Conservation (phyloP, 2,329 filamentous ascomycete species). For the Fusarium sp. region DNA sequence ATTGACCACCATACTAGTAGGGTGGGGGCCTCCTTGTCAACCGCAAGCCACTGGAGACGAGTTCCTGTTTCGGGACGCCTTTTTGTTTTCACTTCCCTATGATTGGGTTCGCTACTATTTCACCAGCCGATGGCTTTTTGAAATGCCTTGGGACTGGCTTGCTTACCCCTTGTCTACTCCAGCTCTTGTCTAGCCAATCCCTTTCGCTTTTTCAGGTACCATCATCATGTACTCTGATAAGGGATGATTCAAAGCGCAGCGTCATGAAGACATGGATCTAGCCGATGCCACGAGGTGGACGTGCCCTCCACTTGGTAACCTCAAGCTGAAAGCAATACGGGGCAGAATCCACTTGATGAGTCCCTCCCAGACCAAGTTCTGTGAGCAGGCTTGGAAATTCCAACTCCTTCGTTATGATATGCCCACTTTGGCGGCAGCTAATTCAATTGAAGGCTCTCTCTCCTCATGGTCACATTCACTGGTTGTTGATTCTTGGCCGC, state of each 20-base stretch:
- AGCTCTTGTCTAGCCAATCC: conserved; percentile 19
- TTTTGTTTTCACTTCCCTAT: conserved; percentile 18
- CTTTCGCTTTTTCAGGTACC: conserved; percentile 8
- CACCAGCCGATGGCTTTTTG: conserved; percentile 13
- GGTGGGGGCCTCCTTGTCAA: conserved; percentile 36
- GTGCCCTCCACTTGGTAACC: conserved; percentile 37
- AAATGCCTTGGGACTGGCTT: conserved; percentile 1
- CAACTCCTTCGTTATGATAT: conserved; percentile 14
- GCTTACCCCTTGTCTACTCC: conserved; percentile 15
- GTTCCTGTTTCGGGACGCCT: conserved; percentile 46
- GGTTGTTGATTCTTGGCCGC: conserved; percentile 12
- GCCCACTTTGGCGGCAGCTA: conserved; percentile 22
- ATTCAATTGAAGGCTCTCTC: conserved; percentile 16
- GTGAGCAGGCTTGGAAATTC: conserved; percentile 18
- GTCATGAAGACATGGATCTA: conserved; percentile 22
- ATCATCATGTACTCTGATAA: conserved; percentile 1
- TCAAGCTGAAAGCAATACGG: conserved; percentile 33
- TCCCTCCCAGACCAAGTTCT: conserved; percentile 8
- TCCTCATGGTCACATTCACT: conserved; percentile 13
- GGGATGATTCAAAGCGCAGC: conserved; percentile 24
- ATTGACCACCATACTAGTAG: conserved; percentile 32
- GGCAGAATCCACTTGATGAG: conserved; percentile 23
- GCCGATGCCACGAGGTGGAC: conserved; percentile 45
- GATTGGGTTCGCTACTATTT: conserved; percentile 36
- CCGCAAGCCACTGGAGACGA: conserved; percentile 49